These are phyloP conservation scores for Ustilago trichophora DNA, from an alignment of 1,284 basidiomycete genomes.

Conservation along the genomic window DNA sequence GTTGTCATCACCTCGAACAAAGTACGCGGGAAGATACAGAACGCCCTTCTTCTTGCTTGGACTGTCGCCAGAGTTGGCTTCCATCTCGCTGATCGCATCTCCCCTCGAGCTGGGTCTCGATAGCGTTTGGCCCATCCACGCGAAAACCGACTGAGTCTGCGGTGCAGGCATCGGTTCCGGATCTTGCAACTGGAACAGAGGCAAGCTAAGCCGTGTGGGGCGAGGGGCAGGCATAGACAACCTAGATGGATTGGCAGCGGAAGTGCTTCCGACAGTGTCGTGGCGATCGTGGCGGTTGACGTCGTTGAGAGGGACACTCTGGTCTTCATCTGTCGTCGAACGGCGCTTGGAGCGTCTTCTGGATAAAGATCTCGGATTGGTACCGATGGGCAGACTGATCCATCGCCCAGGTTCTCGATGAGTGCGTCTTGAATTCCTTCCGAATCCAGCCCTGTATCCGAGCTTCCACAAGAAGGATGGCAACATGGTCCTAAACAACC, in stretches of 20 bases:
- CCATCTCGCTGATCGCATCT: conserved; percentile 32
- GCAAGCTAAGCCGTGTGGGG: conserved; percentile 38
- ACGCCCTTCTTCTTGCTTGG: conserved; percentile 43
- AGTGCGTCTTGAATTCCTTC: conserved; percentile 2
- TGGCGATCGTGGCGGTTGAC: conserved; percentile 6
- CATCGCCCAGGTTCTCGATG: conserved; percentile 19
- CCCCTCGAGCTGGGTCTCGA: conserved; percentile 32
- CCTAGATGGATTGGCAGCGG: conserved; percentile 24
- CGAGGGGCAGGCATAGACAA: conserved; percentile 39
- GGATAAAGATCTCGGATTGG: not conserved
- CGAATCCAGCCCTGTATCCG: conserved; percentile 17
- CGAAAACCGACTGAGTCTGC: conserved; percentile 38
- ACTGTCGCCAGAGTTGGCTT: conserved; percentile 16
- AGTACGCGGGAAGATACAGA: conserved; percentile 53
- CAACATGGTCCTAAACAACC: conserved; percentile 36
- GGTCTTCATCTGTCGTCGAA: conserved; percentile 27
- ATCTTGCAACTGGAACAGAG: conserved; percentile 49
- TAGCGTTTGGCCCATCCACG: conserved; percentile 49
- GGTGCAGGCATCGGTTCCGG: conserved; percentile 30
- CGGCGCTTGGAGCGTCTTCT: conserved; percentile 20
- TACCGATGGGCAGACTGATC: conserved; percentile 48
- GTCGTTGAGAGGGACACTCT: conserved; percentile 16
- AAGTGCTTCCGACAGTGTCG: conserved; percentile 16
- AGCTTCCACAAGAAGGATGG: conserved; percentile 24
- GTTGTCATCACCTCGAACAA: conserved; percentile 44